Evolutionary conservation across 306 rosid species (phyloP).

Genomic region (Ammopiptanthus mongolicus): DNA sequence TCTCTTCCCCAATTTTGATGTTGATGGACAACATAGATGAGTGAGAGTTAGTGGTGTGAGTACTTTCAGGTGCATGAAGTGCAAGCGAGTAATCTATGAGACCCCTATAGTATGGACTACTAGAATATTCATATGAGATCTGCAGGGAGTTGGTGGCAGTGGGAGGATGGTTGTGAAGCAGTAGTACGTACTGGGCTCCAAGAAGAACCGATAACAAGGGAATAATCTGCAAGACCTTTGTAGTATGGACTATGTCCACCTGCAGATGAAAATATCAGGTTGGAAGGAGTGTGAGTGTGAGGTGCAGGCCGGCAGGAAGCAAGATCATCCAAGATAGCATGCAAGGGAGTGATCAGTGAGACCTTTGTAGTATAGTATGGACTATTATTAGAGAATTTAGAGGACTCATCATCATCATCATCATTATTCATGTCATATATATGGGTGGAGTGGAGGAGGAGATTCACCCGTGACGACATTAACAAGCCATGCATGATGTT

Average conservation of each 20-base stretch:
- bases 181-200: neutral
- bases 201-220: conserved; percentile 4
- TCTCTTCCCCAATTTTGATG: neutral
- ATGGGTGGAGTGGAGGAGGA: too few species aligned
- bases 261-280: too few species aligned
- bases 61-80: neutral
- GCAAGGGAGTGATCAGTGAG: conserved; percentile 37
- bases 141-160: neutral
- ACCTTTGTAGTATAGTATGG: conserved; percentile 39
- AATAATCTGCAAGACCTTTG: conserved; percentile 34
- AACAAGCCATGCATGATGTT: neutral
- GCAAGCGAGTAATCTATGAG: conserved; percentile 28
- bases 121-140: too few species aligned
- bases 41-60: neutral
- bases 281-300: neutral
- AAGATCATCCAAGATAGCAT: neutral
- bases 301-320: neutral
- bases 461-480: too few species aligned
- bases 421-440: too few species aligned
- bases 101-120: conserved; percentile 40
- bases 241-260: conserved; percentile 26
- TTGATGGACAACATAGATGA: neutral
- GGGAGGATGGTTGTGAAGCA: neutral
- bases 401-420: too few species aligned
- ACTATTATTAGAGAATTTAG: neutral